A percentile compares a stretch with the other conserved stretches of the same genome.
Conservation (phyloP, 768 basidiomycete genomes). For the Scleroderma bovista region DNA sequence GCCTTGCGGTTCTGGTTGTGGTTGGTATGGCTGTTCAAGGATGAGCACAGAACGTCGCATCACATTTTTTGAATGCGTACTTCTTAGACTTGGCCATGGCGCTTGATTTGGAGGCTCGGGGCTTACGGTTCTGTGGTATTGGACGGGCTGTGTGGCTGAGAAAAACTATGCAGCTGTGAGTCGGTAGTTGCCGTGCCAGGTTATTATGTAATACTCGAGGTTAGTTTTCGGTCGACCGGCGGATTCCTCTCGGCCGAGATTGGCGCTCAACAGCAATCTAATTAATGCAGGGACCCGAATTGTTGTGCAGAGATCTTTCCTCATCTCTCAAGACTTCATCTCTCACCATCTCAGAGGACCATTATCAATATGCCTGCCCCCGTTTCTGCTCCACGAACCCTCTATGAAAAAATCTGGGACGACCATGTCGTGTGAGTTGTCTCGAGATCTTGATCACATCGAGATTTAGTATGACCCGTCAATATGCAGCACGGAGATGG, state of each 20-base stretch:
- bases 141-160: conserved; percentile 25
- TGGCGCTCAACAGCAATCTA: background rate
- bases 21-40: conserved; percentile 65
- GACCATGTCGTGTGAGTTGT: conserved; percentile 83
- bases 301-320: too few relatives aligned
- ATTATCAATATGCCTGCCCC: conserved; percentile 45
- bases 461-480: conserved; percentile 6
- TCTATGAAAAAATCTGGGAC: conserved; percentile 98
- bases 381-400: conserved; percentile 66
- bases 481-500: conserved; percentile 53
- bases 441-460: conserved; percentile 3
- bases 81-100: conserved; percentile 98
- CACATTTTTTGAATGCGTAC: conserved; percentile 37
- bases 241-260: background rate
- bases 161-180: conserved; percentile 26
- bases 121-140: background rate
- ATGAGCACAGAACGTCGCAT: conserved; percentile 10
- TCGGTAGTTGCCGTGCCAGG: conserved; percentile 18
- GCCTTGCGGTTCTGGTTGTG: conserved; percentile 98
- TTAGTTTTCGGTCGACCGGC: background rate
- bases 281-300: background rate
- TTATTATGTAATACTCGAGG: background rate
- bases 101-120: conserved; percentile 15
- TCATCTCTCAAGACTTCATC: background rate
- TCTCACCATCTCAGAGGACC: conserved; percentile 3